Conservation (phyloP, 2,329 filamentous ascomycete species). For the Cytospora piceae region DNA sequence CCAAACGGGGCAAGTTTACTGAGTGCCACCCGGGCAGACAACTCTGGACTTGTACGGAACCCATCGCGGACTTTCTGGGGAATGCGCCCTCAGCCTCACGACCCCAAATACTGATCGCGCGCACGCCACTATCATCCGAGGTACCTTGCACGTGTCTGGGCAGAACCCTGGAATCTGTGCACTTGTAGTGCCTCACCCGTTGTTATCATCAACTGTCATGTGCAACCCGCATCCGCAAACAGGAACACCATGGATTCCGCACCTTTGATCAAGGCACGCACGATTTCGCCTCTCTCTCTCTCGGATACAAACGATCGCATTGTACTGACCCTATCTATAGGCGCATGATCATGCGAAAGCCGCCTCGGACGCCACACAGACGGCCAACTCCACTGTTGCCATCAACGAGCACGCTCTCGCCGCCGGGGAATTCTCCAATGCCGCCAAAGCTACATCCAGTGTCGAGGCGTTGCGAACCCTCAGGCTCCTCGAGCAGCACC, state of each 20-base stretch:
- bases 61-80: neutral
- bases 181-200: neutral
- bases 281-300: conserved; percentile 19
- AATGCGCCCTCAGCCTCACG: neutral
- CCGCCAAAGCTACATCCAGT: conserved; percentile 70
- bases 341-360: conserved; percentile 89
- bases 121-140: neutral
- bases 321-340: conserved; percentile 46
- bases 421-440: conserved; percentile 84
- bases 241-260: conserved; percentile 65
- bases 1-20: neutral
- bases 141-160: neutral
- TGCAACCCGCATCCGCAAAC: conserved; percentile 8
- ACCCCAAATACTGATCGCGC: neutral
- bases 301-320: conserved; percentile 26
- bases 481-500: conserved; percentile 83
- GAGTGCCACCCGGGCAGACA: neutral
- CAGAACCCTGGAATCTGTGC: neutral
- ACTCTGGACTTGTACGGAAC: neutral
- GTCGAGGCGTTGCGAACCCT: conserved; percentile 81
- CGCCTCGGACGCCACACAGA: conserved; percentile 75
- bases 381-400: conserved; percentile 76
- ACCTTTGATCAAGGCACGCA: conserved; percentile 69
- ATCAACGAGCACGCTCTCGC: conserved; percentile 87
- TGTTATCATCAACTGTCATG: conserved; percentile 12